Base-by-base conservation (phyloP, 371 early-diverging fungal species). In the Zancudomyces culisetae region DNA sequence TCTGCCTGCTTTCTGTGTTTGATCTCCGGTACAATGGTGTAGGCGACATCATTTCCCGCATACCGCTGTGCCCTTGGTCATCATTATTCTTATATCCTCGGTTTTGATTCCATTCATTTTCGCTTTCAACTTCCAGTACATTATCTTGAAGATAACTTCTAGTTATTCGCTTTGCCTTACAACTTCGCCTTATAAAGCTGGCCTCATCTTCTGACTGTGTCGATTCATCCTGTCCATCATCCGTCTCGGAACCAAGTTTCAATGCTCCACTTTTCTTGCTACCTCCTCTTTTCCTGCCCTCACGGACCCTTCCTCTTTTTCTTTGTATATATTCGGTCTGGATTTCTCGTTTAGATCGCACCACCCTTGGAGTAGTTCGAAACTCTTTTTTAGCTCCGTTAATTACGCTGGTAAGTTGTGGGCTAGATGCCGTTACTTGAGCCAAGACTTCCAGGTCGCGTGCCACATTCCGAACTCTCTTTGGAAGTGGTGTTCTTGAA, bases 151-250 rank as follows among this genome's bases (percentile, higher is more conserved):
- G 18, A 48, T 4, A 23, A 18, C 3, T n/a, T 26, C 22, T 20
- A 3, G 27, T 13, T 29, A 49, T 22, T 18, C 50, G 26, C 3
- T 23, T 22, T 13, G 50, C 50, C 28, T 49, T 49, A 19, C 35
- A 35, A 20, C 50, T 49, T 6, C 50, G 3, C 19, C 50, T 27
- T 29, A 29, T 27, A 27, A 27, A 49, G 6, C 19, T 29, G 22
- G 26, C 50, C 30, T 49, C 50, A 30, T 49, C 50, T 49, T 49
- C 50, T 8, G 50, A 49, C 23, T 49, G 50, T 13, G 50, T 49
- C 30, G 35, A 27, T n/a, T n/a, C n/a, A n/a, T n/a, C n/a, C n/a
- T n/a, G n/a, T n/a, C n/a, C n/a, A n/a, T n/a, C n/a, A 12, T 49
- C 50, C 18, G 29, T 49, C 15, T 15, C 35, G 6, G 35, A 35